phyloP scores from a whole-genome alignment of 2,329 filamentous ascomycete genomes.

The Claviceps arundinis region DNA sequence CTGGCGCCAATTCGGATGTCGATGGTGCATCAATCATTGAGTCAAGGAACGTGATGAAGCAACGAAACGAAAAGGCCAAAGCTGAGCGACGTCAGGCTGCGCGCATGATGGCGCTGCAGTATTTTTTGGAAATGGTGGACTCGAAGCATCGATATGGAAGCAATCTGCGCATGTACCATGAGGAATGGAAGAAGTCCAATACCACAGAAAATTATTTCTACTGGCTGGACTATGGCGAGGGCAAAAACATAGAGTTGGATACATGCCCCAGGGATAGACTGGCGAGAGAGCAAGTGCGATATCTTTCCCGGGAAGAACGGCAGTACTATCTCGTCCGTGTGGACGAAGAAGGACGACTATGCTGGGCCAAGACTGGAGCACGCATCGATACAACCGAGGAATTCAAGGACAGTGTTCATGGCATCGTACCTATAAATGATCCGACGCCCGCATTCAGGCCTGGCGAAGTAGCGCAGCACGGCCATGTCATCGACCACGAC shows the following conservation, averaged over 20 bases:
- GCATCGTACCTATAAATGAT: constrained; percentile 51
- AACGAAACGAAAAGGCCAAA: constrained; percentile 35
- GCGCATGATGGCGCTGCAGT: constrained; percentile 72
- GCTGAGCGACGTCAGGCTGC: constrained; percentile 49
- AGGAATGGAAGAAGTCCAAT: constrained; percentile 64
- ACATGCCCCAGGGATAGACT: constrained; percentile 61
- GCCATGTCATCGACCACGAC: constrained; percentile 4
- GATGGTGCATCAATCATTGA: constrained; percentile 15
- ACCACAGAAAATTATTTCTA: constrained; percentile 87
- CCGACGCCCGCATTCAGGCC: constrained; percentile 39
- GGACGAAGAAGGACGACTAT: constrained; percentile 60
- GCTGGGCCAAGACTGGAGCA: constrained; percentile 73
- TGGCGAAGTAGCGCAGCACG: constrained; percentile 6
- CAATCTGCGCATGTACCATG: constrained; percentile 70
- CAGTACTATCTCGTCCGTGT: constrained; percentile 69
- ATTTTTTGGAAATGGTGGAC: constrained; percentile 78
- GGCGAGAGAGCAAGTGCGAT: constrained; percentile 69
- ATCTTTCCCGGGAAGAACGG: constrained; percentile 70
- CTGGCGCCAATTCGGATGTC: constrained; percentile 17
- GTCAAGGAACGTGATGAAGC: constrained; percentile 26
- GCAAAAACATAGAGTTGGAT: constrained; percentile 54
- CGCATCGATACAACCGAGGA: constrained; percentile 63
- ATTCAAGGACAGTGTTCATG: constrained; percentile 69
- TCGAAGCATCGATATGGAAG: constrained; percentile 77
- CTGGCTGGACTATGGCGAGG: constrained; percentile 78